Base-by-base conservation (phyloP, 805 yeast genomes). In the Yarrowia sp. region DNA sequence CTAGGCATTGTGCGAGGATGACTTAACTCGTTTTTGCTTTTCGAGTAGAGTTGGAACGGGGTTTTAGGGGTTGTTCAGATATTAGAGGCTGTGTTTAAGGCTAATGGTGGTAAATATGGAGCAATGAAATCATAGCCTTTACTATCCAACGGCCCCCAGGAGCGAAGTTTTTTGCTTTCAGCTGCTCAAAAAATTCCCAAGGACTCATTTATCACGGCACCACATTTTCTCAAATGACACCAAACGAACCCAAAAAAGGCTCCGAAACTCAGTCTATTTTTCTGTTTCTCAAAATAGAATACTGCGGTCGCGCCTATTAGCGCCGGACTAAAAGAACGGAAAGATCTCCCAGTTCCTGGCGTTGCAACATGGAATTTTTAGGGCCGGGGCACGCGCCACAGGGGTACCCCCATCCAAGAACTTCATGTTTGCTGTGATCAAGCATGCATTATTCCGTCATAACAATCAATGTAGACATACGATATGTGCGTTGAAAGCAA, bases 401-500 rank as follows among this genome's bases (percentile, higher is more conserved):
- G 43, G 24, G 22, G 16, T 16, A 17, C 43, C 7, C 22, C 3
- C 43, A 17, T 8, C 22, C 22, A 14, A 19, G 43, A 11, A 38
- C 9, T 22, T 19, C 24, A 36, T 2, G 2, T 17, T 38, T 19
- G 43, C 43, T 4, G 7, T 6, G 16, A 14, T 36, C 26, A 26
- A 26, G 14, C 54, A 48, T 48, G 54, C 54, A 32, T 36, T 19
- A 10, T n/a, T 12, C 54, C 54, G 54, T 48, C 54, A 48, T 48
- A 48, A 30, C 54, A 48, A 48, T 19, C 54, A 48, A 19, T 19
- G 26, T 11, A 38, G 43, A 48, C 54, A 48, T 48, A 3, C 38
- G 28, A 48, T 48, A 48, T 30, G 54, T 48, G 54, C 54, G 21
- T 48, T 21, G 36, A 48, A 48, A 48, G 54, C 54, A 48, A 48